Base-by-base conservation (phyloP, 2,329 filamentous ascomycete genomes). In the Epichloe typhina region DNA sequence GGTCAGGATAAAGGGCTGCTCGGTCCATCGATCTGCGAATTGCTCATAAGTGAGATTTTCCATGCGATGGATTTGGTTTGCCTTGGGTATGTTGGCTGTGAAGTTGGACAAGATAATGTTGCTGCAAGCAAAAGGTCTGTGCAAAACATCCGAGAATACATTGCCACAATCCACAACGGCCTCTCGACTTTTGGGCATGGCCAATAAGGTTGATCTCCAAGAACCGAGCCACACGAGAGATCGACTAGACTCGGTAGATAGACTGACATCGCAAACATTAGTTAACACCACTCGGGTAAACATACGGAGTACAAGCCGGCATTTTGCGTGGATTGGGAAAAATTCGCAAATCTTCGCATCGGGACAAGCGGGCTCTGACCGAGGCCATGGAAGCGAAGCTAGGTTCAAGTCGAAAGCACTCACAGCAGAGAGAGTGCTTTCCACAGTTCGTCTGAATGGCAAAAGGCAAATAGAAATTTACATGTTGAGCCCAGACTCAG, bases 91-190 rank as follows among this genome's bases (percentile, higher is more conserved):
- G 47, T 77, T 79, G 23, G 73, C 72, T 8, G 80, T 76, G 64
- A 84, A 95, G 2, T 79, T 77, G 6, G 71, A 65, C 40, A 95
- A 69, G 2, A 77, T 68, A 31, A 89, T 82, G 62, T 95, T 80
- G 44, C 88, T 85, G 70, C 91, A 97, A 57, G 87, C 84, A 65
- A 94, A 0, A 0, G 91, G 91, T 9, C 90, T 80, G 66, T 96
- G 88, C 23, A 97, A 75, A 7, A 86, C 82, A 66, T 98, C 91
- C 13, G 91, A 96, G 66, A 87, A 97, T 48, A 97, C 80, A 59
- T 82, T 80, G 48, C 76, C 76, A 68, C 90, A 95, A 58, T 85
- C 76, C 37, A 95, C 71, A 12, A 68, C 72, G 38, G 80, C 74
- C 46, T 77, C 72, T 52, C 74, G 69, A 13, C 67, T 64, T 19